phyloP scores from a whole-genome alignment of 768 basidiomycete species.

The Boletus coccyginus region DNA sequence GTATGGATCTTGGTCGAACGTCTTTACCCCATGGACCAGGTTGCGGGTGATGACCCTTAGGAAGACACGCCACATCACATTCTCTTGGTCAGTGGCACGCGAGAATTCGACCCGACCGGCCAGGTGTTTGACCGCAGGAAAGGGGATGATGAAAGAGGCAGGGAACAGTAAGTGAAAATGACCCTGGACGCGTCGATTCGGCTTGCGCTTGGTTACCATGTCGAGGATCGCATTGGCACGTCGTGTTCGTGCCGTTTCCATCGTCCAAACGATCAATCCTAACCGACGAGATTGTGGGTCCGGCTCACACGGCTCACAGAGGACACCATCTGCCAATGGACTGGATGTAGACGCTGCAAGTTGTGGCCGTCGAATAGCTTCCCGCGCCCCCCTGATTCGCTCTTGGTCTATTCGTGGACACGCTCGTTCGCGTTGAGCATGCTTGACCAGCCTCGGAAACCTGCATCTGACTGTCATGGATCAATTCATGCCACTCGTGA shows the following conservation, averaged over 20 bases:
- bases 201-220: not conserved
- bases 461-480: not conserved
- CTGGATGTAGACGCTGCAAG: too few relatives aligned
- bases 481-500: not conserved
- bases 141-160: too few relatives aligned
- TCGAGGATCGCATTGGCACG: not conserved
- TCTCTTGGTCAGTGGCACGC: not conserved
- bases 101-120: not conserved
- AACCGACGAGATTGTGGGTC: not conserved
- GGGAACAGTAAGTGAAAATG: too few relatives aligned
- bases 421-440: not conserved
- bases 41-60: not conserved
- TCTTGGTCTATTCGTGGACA: not conserved
- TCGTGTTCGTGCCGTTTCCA: not conserved
- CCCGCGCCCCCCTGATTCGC: not conserved
- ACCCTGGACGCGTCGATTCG: not conserved
- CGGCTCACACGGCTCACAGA: not conserved
- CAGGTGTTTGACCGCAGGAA: too few relatives aligned
- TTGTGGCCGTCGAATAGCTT: too few relatives aligned
- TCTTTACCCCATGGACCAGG: not conserved
- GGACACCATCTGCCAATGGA: not conserved
- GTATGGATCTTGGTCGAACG: not conserved
- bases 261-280: not conserved
- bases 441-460: not conserved
- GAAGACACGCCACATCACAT: not conserved